These are phyloP conservation scores for Didymella keratinophila DNA, from an alignment of 2,329 filamentous ascomycete species.

Conservation along the genomic window DNA sequence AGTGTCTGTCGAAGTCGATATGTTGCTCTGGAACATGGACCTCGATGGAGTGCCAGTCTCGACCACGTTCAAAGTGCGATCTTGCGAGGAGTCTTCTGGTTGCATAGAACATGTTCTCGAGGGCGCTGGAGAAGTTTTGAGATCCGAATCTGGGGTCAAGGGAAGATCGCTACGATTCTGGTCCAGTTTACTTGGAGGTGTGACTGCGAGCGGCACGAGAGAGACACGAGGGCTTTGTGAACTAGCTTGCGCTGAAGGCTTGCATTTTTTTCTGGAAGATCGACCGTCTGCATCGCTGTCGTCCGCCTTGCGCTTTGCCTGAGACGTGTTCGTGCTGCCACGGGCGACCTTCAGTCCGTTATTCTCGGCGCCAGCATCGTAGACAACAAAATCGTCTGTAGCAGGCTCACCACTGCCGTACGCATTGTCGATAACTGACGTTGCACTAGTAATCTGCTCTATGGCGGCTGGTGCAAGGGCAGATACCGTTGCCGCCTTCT, in stretches of 20 bases:
- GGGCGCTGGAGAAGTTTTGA: background rate
- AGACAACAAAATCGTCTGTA: background rate
- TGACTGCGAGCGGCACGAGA: background rate
- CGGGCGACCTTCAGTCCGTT: background rate
- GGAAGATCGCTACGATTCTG: background rate
- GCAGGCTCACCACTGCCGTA: background rate
- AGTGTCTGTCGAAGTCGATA: background rate
- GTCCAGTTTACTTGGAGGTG: background rate
- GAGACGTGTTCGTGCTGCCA: background rate
- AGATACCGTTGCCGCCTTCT: background rate
- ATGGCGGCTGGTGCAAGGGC: background rate
- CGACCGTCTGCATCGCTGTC: background rate
- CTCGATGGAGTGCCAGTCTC: background rate
- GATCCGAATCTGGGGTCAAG: background rate
- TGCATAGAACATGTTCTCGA: background rate
- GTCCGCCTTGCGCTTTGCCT: background rate
- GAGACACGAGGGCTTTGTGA: background rate
- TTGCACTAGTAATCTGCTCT: background rate
- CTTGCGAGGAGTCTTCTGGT: background rate
- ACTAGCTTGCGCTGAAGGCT: background rate
- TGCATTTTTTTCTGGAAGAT: background rate
- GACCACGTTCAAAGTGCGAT: background rate
- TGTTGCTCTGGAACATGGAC: background rate
- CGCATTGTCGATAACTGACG: background rate
- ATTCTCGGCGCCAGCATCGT: background rate